These are phyloP conservation scores for Alternaria tenuissima DNA, from an alignment of 2,329 filamentous ascomycete species.

Conservation along the genomic window DNA sequence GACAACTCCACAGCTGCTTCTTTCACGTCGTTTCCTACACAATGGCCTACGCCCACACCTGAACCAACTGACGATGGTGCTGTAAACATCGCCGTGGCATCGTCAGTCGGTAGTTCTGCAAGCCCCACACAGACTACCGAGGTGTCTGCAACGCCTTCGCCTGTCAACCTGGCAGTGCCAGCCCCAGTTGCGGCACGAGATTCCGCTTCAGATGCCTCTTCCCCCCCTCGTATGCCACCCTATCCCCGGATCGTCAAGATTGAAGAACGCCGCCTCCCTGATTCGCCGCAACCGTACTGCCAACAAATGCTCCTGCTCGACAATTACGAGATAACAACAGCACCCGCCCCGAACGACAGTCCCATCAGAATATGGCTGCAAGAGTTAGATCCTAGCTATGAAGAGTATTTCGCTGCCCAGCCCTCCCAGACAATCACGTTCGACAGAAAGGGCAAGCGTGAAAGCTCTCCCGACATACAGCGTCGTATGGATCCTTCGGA, in stretches of 20 bases:
- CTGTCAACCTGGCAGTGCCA: neutral
- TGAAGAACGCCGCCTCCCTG: slow-evolving; percentile 67
- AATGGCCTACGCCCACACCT: slow-evolving; percentile 29
- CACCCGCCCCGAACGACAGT: slow-evolving; percentile 43
- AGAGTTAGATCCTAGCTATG: slow-evolving; percentile 51
- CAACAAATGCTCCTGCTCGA: slow-evolving; percentile 69
- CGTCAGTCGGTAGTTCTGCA: slow-evolving; percentile 10
- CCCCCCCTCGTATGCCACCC: slow-evolving; percentile 34
- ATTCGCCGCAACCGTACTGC: slow-evolving; percentile 65
- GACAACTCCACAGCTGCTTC: slow-evolving; percentile 56
- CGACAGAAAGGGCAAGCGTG: slow-evolving; percentile 22
- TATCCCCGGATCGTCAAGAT: slow-evolving; percentile 71
- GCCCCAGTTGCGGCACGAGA: slow-evolving; percentile 17
- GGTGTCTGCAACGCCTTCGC: slow-evolving; percentile 15
- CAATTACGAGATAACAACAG: slow-evolving; percentile 56
- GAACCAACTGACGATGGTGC: slow-evolving; percentile 16
- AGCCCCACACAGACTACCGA: slow-evolving; percentile 17
- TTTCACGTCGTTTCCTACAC: slow-evolving; percentile 37
- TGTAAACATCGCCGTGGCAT: slow-evolving; percentile 17
- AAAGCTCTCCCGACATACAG: slow-evolving; percentile 14
- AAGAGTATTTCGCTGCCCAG: slow-evolving; percentile 34
- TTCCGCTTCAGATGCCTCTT: slow-evolving; percentile 27
- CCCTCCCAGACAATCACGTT: slow-evolving; percentile 15
- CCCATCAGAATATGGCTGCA: slow-evolving; percentile 51
- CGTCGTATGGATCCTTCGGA: slow-evolving; percentile 40